Conservation (phyloP, 116 monocot genomes). For the Iris pallida region DNA sequence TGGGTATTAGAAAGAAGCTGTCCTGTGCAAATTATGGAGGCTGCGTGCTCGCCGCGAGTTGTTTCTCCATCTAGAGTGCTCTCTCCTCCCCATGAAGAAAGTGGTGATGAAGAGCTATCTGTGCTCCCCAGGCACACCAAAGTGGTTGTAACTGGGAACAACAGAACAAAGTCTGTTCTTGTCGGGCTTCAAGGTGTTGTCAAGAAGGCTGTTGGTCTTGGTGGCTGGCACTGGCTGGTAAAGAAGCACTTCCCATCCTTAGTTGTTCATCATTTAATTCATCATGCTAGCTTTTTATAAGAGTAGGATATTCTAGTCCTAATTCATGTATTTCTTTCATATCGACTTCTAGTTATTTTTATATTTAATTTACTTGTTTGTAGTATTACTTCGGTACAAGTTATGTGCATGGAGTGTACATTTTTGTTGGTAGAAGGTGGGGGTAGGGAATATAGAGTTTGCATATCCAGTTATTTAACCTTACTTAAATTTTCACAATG, state of each 20-base stretch:
- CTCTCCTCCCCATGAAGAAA: constrained; percentile 44
- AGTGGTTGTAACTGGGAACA: constrained; percentile 74
- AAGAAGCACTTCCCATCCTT: neutral
- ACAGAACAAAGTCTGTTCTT: constrained; percentile 72
- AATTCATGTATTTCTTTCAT: no score
- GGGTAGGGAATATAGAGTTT: no score
- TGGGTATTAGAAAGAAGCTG: neutral
- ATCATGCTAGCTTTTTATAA: no score
- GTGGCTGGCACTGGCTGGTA: constrained; percentile 90
- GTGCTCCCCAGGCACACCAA: constrained; percentile 81
- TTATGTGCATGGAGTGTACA: no score
- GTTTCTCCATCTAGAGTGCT: constrained; percentile 2
- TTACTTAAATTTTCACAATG: no score
- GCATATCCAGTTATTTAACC: no score
- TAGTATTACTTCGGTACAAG: no score
- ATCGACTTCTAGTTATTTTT: no score
- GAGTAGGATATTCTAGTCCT: neutral
- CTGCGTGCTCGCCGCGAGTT: constrained; percentile 30
- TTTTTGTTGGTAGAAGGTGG: no score
- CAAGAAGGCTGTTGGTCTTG: constrained; percentile 77
- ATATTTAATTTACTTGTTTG: no score
- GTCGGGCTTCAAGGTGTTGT: constrained; percentile 82
- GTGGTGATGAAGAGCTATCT: constrained; percentile 68
- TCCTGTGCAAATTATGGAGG: constrained; percentile 26
- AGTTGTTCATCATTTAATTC: no score